Percentiles rank a stretch among this genome's conserved stretches.
phyloP scores from a whole-genome alignment of 164 flowering plant genomes.

The Tetracentron sinense region DNA sequence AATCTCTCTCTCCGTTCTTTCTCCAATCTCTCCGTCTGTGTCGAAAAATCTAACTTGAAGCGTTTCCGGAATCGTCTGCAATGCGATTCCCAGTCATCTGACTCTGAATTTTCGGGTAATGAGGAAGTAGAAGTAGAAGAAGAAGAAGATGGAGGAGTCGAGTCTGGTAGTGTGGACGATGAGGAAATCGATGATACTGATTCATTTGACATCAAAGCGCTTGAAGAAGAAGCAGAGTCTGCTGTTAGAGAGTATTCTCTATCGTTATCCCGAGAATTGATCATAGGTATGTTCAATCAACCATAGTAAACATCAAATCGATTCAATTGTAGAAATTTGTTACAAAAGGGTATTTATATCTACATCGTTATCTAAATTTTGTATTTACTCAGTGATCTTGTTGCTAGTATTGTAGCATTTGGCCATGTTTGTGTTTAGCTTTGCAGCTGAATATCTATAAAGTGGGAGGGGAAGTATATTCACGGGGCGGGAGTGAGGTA shows the following conservation, averaged over 20 bases:
- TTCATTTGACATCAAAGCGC: conserved; percentile 37
- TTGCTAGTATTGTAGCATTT: too few relatives aligned
- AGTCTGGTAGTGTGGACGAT: conserved; percentile 16
- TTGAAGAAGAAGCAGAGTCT: conserved; percentile 60
- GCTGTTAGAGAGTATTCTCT: conserved; percentile 44
- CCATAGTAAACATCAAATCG: not conserved
- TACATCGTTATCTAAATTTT: not conserved
- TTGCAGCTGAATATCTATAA: too few relatives aligned
- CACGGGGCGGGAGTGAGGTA: too few relatives aligned
- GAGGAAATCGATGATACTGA: conserved; percentile 19
- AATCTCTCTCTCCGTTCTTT: conserved; percentile 6
- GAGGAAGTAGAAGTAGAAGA: conserved; percentile 22
- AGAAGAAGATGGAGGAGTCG: conserved; percentile 21
- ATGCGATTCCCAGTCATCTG: conserved; percentile 5
- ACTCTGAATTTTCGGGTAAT: conserved; percentile 4
- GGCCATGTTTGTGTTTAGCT: too few relatives aligned
- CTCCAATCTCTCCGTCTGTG: conserved; percentile 1
- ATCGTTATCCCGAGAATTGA: conserved; percentile 45
- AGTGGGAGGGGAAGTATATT: too few relatives aligned
- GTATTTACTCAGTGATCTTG: not conserved
- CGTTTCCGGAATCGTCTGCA: conserved; percentile 2
- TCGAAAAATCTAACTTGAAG: not conserved
- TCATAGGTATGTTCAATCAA: conserved; percentile 37
- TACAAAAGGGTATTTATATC: too few relatives aligned
- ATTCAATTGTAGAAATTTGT: not conserved